phyloP scores from a whole-genome alignment of 106 monocot genomes.

The Triglochin maritima region DNA sequence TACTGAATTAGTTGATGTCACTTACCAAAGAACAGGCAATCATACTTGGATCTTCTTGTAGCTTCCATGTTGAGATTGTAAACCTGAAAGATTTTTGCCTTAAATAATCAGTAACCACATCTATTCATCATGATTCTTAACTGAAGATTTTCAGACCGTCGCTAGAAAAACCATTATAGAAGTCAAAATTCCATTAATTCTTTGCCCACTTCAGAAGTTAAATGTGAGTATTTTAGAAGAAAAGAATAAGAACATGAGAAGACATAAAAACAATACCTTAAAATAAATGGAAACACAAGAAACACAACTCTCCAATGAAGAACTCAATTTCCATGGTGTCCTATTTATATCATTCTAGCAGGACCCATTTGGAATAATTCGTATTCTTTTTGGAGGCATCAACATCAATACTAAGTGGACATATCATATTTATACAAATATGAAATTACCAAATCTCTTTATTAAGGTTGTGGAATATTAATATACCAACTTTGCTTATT shows the following conservation, averaged over 20 bases:
- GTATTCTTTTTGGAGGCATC: neutral
- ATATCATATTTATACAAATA: neutral
- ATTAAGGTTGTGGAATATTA: neutral
- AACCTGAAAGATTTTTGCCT: neutral
- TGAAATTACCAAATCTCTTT: neutral
- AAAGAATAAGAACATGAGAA: neutral
- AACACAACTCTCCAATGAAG: neutral
- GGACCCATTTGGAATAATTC: neutral
- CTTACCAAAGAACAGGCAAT: slow-evolving; percentile 77
- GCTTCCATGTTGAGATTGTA: slow-evolving; percentile 36
- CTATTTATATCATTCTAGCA: slow-evolving; percentile 4
- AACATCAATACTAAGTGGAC: neutral
- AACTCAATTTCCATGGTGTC: neutral
- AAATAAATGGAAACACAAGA: neutral
- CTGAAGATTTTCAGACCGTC: no score
- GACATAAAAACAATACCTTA: neutral
- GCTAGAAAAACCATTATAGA: neutral
- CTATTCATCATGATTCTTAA: neutral
- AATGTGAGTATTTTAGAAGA: neutral
- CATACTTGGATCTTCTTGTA: slow-evolving; percentile 34
- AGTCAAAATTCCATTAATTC: neutral
- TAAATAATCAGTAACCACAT: neutral
- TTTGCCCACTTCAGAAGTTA: neutral
- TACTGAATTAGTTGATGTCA: neutral
- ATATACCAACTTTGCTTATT: neutral